Base-by-base conservation (phyloP, 2,329 filamentous ascomycete species). In the Curvularia sp. region DNA sequence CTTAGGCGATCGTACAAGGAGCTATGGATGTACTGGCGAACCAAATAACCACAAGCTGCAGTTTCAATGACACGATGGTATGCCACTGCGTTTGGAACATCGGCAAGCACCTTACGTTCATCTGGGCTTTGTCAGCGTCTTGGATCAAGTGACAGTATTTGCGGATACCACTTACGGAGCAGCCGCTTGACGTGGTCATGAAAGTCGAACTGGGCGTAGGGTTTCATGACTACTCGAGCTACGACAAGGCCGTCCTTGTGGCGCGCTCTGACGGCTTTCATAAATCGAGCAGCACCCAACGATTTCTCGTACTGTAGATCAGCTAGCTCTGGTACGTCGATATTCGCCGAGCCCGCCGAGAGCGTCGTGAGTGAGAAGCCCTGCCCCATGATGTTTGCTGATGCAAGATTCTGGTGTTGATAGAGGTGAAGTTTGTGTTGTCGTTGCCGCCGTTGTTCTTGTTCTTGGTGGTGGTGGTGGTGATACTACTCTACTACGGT, bases 61-160 rank as follows among this genome's bases (percentile, higher is more conserved):
- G 93, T 97, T 79, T 99, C 95, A 70, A 97, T 85, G 59, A 97
- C 89, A 61, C 93, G 88, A 76, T 97, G 91, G 79, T 97, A 98
- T 51, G 88, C 87, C 59, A 99, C 82, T 45, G 93, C 93, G 80
- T 99, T 99, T 28, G 94, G 92, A 2, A 99, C 88, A 66, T 94
- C 89, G 55, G 87, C 84, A 47, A 99, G 83, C 45, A 88, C 83
- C 69, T 89, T 89, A 65, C 93, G 86, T 80, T 99, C 93, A 67
- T 88, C 92, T 92, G 23, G 8, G 23, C 21, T 60, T 30, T 12
- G 38, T 55, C 43, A 27, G 19, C 21, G 15, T 55, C 15, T n/a
- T 8, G 5, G 13, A 3, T 19, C 12, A n/a, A 13, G 41, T 7
- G 30, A 7, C 28, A 1, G 6, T 9, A 62, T 30, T 65, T 21